Evolutionary conservation across 2,329 filamentous ascomycete species (phyloP).

Genomic region (Diaporthe vaccinii): DNA sequence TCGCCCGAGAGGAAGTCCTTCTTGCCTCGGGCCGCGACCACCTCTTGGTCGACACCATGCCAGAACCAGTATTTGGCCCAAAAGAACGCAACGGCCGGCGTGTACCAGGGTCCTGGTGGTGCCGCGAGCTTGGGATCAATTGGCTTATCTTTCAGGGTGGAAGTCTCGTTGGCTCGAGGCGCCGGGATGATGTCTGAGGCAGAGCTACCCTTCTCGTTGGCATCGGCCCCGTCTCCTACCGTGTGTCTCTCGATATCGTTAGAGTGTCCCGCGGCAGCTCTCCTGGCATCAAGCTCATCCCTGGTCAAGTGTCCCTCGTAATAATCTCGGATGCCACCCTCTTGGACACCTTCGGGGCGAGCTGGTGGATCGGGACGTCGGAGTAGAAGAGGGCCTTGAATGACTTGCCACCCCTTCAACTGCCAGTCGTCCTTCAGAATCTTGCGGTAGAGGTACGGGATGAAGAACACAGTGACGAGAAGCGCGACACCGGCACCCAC

Average conservation of each 20-base stretch:
- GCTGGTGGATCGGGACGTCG: conserved; percentile 57
- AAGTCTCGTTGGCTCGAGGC: not conserved
- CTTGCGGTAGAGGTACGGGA: conserved; percentile 71
- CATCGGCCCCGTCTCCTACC: not conserved
- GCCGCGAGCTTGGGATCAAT: not conserved
- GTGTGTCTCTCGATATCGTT: conserved; percentile 7
- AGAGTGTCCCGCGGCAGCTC: conserved; percentile 43
- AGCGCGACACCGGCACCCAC: conserved; percentile 64
- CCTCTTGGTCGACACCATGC: conserved; percentile 61
- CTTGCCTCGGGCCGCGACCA: conserved; percentile 54
- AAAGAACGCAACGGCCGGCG: conserved; percentile 58
- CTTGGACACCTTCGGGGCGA: conserved; percentile 56
- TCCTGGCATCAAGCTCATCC: conserved; percentile 63
- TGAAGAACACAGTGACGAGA: conserved; percentile 65
- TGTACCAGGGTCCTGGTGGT: conserved; percentile 53
- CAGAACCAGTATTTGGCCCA: conserved; percentile 60
- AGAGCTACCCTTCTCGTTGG: not conserved
- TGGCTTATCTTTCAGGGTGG: conserved; percentile 1
- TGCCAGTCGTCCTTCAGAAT: conserved; percentile 73
- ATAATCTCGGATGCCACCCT: conserved; percentile 63
- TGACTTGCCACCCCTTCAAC: conserved; percentile 67
- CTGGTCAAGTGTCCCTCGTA: conserved; percentile 69
- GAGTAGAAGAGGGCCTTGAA: conserved; percentile 67
- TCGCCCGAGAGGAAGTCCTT: conserved; percentile 63
- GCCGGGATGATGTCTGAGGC: conserved; percentile 9